Base-by-base conservation (phyloP, 306 rosid genomes). In the Oxytropis ochrocephala region DNA sequence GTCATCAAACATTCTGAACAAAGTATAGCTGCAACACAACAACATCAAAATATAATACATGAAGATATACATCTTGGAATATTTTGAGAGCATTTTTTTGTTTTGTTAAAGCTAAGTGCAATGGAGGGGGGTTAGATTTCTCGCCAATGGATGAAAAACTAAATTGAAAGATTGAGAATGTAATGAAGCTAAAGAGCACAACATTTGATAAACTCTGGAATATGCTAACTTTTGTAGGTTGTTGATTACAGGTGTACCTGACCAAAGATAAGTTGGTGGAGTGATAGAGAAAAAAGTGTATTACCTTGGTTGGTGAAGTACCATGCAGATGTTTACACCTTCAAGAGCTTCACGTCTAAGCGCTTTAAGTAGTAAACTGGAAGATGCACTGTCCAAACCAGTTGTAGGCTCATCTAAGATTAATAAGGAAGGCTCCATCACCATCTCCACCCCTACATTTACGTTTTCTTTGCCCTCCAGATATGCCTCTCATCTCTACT, bases 1-100 rank as follows among this genome's bases (percentile, higher is more conserved):
- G 77, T 88, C 94, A 83, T 88, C 90, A 76, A 85, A 88, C 90
- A 85, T 85, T 88, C 78, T 88, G 76, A 88, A 88, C 81, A 88
- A 71, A 44, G 90, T 65, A 35, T 85, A 85, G 78, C 89, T 83
- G 89, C 56, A 72, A 43, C 41, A 36, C 65, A 29, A 58, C 48
- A 75, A 73, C 55, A 10, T 44, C 56, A 69, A 61, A 19, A 39
- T 48, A 43, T 24, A 68, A 44, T 19, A 52, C 8, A 71, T 42
- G 21, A 73, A 27, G 17, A 14, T 33, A 13, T 24, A 24, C 4
- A 51, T 41, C 51, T 13, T 63, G 44, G 30, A 60, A 39, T 78
- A 43, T 71, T 71, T 13, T 19, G 18, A 64, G 29, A 64, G 42
- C 32, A 42, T 32, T 6, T 14, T 59, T 19, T 35, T 38, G 43